Base-by-base conservation (phyloP, 177 flowering plant genomes). In the Tripterygium wilfordii region DNA sequence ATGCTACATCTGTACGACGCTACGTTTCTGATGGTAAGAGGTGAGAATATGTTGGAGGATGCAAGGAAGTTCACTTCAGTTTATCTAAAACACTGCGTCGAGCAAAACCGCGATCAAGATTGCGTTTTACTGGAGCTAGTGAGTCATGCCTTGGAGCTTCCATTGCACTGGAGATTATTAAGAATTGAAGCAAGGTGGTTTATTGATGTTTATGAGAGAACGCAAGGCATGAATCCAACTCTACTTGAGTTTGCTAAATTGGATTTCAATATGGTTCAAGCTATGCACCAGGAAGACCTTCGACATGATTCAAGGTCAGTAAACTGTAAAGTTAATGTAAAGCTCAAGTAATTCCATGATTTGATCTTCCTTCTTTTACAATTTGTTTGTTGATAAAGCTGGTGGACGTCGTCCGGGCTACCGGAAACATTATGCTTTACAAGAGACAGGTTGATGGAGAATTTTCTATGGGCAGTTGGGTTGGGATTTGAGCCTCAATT, bases 191-290 rank as follows among this genome's bases (percentile, higher is more conserved):
- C 71, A 3, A 57, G 69, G 39, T 71, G 74, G 76, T 71, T 56
- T 56, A 63, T 73, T 5, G 62, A 66, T 13, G 32, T 43, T 1
- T 73, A 69, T 24, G 54, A 52, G 45, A 51, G 17, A 10, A 55
- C 26, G 22, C 19, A 39, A 2, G 45, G 48, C 13, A 49, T n/a
- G 49, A 63, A 61, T 23, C 63, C 60, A 0, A 17, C 35, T 13
- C 13, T 75, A n/a, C 69, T 75, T 12, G 67, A 75, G 31, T 37
- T 74, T 17, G 72, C 75, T 2, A 67, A 58, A 28, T 36, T 74
- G 44, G 75, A 74, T 20, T 74, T 65, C 64, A 74, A 74, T 40
- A 36, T 56, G 18, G 66, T 62, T 13, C 79, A 74, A 45, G 56
- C 67, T 17, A 33, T 14, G 9, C 46, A 75, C 33, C 68, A 61